Conservation (phyloP, 768 basidiomycete species). For the Suillus paluster region DNA sequence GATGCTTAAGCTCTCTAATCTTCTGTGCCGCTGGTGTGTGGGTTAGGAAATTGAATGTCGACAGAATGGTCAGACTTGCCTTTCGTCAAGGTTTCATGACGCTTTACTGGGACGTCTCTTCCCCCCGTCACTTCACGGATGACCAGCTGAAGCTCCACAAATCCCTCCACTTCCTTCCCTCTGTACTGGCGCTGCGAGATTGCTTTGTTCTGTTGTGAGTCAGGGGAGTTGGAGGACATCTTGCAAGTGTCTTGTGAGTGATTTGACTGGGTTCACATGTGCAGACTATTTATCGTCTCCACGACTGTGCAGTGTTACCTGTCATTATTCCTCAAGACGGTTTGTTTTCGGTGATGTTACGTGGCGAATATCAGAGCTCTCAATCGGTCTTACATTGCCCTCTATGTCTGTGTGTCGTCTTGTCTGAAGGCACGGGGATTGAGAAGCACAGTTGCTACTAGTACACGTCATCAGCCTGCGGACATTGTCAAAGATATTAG, state of each 20-base stretch:
- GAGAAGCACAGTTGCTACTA: neutral
- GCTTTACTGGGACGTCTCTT: slow-evolving; percentile 14
- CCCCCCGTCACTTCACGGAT: slow-evolving; percentile 19
- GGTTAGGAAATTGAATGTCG: neutral
- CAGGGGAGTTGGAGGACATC: neutral
- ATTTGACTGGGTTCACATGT: no score
- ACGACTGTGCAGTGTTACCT: neutral
- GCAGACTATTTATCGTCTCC: neutral
- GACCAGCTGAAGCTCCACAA: neutral
- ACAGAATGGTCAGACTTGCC: slow-evolving; percentile 12
- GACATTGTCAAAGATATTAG: neutral
- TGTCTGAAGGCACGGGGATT: neutral
- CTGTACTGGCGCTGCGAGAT: neutral
- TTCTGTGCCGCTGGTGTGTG: neutral
- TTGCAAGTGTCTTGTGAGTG: neutral
- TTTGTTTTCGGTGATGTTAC: no score
- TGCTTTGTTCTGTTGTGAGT: neutral
- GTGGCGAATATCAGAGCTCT: neutral
- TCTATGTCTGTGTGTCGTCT: neutral
- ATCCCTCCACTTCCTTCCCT: slow-evolving; percentile 3
- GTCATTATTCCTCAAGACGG: neutral
- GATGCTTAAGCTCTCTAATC: neutral
- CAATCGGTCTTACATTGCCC: neutral
- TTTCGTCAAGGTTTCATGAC: slow-evolving; percentile 23
- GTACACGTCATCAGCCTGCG: neutral